Base-by-base conservation (phyloP, 805 yeast species). In the Cyberlindnera euphorbiae region DNA sequence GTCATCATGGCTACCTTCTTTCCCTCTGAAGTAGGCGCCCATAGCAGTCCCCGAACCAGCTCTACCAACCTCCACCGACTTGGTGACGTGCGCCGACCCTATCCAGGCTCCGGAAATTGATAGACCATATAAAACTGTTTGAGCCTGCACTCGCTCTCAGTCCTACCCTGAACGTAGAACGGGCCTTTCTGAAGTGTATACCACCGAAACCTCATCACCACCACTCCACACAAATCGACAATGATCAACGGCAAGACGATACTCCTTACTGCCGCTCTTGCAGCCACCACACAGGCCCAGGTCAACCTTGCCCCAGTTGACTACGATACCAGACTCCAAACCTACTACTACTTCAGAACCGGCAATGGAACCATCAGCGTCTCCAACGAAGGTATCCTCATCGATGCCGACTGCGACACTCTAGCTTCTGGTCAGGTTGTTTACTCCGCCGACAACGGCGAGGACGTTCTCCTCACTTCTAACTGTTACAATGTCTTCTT, bases 401-500 rank as follows among this genome's bases (percentile, higher is more conserved):
- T 48, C 19, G 31, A 37, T 8, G 52, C 49, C 8, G 31, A 35
- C 17, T 49, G 54, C 28, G 26, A 36, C 9, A 33, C 42, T 1
- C 33, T 53, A 7, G 38, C 35, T 19, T 47, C 45, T 26, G 48
- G 46, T 27, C 41, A 52, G 35, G 30, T 53, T 10, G 49, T 53
- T 17, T 53, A 52, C 38, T 35, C 40, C 2, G 41, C 39, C 8
- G 46, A 42, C 16, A 28, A 28, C 11, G 39, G 30, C 17, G 39
- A 38, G 8, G 40, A 44, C 8, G 41, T 39, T 6, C 39, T 53
- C 15, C 33, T 53, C 27, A 46, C 56, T 5, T 25, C 52, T 17
- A 46, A 53, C 45, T 53, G 58, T 35, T 44, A 32, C 35, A 38
- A 46, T 29, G 54, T 53, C 19, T 52, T 41, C 39, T 33, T 33